A percentile compares a stretch with the other conserved stretches of the same genome.
phyloP scores from a whole-genome alignment of 495 filamentous ascomycete genomes.

The Pyronema omphalodes region DNA sequence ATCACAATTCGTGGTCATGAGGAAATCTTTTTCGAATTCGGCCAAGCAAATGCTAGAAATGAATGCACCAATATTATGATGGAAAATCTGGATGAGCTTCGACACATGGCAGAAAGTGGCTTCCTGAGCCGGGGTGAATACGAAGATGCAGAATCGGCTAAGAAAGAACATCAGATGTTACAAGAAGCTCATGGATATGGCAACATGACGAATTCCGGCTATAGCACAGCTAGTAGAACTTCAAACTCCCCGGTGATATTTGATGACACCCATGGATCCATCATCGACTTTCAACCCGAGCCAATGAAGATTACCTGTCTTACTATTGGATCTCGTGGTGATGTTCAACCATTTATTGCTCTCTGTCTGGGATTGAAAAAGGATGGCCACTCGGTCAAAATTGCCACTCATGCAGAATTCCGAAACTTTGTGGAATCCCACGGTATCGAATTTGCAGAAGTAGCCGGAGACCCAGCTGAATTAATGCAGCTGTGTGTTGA shows the following conservation, averaged over 20 bases:
- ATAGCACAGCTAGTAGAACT: background rate
- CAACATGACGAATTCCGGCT: too few species aligned
- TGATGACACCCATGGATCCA: conserved; percentile 79
- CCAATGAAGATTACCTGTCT: conserved; percentile 77
- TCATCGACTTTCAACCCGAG: conserved; percentile 88
- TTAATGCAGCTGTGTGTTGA: conserved; percentile 92
- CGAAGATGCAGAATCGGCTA: conserved; percentile 55
- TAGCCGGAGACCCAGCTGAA: conserved; percentile 83
- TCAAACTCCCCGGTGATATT: conserved; percentile 55
- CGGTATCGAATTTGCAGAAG: conserved; percentile 77
- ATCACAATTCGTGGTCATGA: conserved; percentile 85
- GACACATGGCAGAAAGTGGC: conserved; percentile 53
- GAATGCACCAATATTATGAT: conserved; percentile 73
- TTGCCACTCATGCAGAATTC: conserved; percentile 87
- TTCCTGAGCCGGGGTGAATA: conserved; percentile 50
- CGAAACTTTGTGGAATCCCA: conserved; percentile 71
- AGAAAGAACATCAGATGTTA: conserved; percentile 63
- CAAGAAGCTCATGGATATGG: conserved; percentile 46
- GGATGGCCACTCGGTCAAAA: conserved; percentile 72
- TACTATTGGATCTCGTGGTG: conserved; percentile 87
- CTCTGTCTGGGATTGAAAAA: conserved; percentile 76
- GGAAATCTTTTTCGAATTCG: conserved; percentile 93
- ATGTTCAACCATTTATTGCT: conserved; percentile 95
- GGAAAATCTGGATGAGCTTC: conserved; percentile 51
- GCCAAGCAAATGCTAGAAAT: conserved; percentile 53